Base-by-base conservation (phyloP, 2,329 filamentous ascomycete genomes). In the Cercospora brassicicola region DNA sequence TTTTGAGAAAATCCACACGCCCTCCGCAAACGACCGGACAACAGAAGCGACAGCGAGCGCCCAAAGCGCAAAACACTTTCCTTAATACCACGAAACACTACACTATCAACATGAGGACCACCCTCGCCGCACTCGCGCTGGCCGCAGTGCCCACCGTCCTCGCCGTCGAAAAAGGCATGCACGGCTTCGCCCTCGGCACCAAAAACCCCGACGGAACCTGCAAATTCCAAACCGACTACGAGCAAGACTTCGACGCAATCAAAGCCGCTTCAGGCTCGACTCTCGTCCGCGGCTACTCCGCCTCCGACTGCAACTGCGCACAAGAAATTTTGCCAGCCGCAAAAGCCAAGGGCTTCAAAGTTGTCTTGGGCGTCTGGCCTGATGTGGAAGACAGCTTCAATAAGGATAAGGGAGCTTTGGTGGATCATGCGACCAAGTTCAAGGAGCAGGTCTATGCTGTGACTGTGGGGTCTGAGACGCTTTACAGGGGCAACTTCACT, bases 321-420 rank as follows among this genome's bases (percentile, higher is more conserved):
- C 81, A 86, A 77, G 80, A 87, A 69, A 87, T 91, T 64, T 78
- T 91, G 30, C 88, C 89, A 3, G 89, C 89, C 39, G 89, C 90
- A 1, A 87, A 89, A 81, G 77, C 78, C 56, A 88, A 88, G 79
- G 85, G 84, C 18, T 89, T 91, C 80, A 82, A 90, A 80, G 88
- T 91, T 69, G 82, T 91, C n/a, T 80, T 91, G 48, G 90, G 89
- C 69, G 86, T 91, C 76, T 92, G 89, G 89, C 85, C 88, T 45
- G 89, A 90, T 74, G 84, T 84, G 56, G 84, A 88, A n/a, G 82
- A 85, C 31, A 88, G 87, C 39, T 90, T 88, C 79, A 76, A 84
- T 28, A 80, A 82, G 59, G 90, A 91, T 78, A 87, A 87, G 76
- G 78, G 81, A 6, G 88, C 89, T 11, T 81, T 91, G 65, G 80